phyloP scores from a whole-genome alignment of 768 basidiomycete genomes.

The Naganishia randhawae region DNA sequence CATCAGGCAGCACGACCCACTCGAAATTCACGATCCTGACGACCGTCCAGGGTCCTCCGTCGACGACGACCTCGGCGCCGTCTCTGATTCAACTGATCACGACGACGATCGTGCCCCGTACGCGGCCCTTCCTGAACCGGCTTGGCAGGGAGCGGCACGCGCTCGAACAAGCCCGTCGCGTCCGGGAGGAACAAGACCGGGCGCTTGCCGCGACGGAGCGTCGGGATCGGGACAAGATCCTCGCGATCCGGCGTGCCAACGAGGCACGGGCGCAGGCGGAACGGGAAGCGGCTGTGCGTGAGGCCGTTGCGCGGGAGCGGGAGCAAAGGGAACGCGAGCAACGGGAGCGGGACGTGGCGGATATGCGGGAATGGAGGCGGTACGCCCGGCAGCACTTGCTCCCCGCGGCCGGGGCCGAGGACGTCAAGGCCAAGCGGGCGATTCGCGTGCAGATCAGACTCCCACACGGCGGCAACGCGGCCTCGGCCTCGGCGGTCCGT shows the following conservation, averaged over 20 bases:
- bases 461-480: slow-evolving; percentile 53
- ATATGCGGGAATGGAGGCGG: slow-evolving; percentile 56
- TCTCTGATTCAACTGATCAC: slow-evolving; percentile 66
- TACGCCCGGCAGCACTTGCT: slow-evolving; percentile 59
- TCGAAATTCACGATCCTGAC: slow-evolving; percentile 71
- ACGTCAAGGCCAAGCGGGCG: slow-evolving; percentile 50
- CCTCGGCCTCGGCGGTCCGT: slow-evolving; percentile 38
- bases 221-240: slow-evolving; percentile 66
- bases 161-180: slow-evolving; percentile 57
- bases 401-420: slow-evolving; percentile 21
- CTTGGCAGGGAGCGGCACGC: slow-evolving; percentile 54
- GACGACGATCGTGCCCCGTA: slow-evolving; percentile 72
- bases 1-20: slow-evolving; percentile 48
- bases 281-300: slow-evolving; percentile 48
- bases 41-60: slow-evolving; percentile 69
- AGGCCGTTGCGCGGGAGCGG: slow-evolving; percentile 33
- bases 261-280: slow-evolving; percentile 51
- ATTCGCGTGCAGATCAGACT: slow-evolving; percentile 60
- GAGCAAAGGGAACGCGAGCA: slow-evolving; percentile 35
- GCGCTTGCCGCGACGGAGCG: slow-evolving; percentile 66
- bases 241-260: slow-evolving; percentile 55
- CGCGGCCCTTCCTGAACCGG: slow-evolving; percentile 67
- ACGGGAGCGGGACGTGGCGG: slow-evolving; percentile 29
- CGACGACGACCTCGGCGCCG: slow-evolving; percentile 62
- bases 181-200: slow-evolving; percentile 70